A percentile compares a stretch with the other conserved stretches of the same genome.
phyloP scores from a whole-genome alignment of 495 filamentous ascomycete genomes.

The Pyrenula aspistea region DNA sequence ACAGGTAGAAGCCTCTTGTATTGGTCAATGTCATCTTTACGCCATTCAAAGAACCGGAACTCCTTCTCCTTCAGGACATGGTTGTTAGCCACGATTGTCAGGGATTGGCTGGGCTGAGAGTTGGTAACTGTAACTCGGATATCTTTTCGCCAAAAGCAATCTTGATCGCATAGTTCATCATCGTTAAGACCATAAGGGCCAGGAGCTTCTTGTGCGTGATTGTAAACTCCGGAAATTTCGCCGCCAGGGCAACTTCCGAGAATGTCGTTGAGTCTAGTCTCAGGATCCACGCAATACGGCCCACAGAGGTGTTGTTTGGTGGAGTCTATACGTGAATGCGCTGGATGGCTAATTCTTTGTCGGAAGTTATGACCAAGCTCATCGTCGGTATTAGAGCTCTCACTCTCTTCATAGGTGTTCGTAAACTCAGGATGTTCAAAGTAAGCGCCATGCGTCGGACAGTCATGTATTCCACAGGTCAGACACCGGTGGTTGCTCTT shows the following conservation, averaged over 20 bases:
- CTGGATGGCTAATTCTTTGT: neutral
- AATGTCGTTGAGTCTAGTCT: neutral
- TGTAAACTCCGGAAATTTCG: neutral
- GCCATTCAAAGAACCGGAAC: neutral
- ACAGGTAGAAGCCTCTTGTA: neutral
- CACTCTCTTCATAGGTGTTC: neutral
- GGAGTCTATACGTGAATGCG: neutral
- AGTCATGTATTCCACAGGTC: neutral
- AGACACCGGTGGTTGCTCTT: neutral
- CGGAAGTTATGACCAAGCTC: neutral
- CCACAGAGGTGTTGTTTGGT: neutral
- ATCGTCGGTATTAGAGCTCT: neutral
- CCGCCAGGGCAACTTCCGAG: neutral
- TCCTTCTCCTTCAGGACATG: neutral
- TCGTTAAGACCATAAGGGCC: neutral
- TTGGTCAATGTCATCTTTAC: neutral
- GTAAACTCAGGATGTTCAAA: neutral
- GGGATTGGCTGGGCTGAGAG: no score
- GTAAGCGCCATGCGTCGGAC: slow-evolving; percentile 1
- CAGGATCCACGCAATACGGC: neutral
- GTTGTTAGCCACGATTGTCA: neutral
- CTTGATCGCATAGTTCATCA: neutral
- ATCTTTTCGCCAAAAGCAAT: neutral
- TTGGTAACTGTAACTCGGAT: neutral
- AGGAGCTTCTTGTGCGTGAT: neutral